A percentile compares a stretch with the other conserved stretches of the same genome.
These are phyloP conservation scores for Nothophytophthora sp. DNA, from an alignment of 352 stramenopile genomes.

Conservation along the genomic window DNA sequence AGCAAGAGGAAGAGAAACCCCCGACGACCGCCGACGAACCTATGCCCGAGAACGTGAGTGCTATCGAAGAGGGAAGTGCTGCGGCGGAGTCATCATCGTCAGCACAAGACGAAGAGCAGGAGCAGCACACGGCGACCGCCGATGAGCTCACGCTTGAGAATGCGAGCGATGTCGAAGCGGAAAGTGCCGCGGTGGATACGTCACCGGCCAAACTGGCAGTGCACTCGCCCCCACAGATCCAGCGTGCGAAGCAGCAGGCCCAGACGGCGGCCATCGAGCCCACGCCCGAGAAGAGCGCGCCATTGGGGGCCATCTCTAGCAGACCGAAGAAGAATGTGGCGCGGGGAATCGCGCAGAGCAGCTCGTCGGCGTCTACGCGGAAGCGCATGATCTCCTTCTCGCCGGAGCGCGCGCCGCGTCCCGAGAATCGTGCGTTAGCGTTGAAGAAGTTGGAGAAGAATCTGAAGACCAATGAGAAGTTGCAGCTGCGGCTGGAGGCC, in stretches of 20 bases:
- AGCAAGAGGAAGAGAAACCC: not conserved
- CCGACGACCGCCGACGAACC: not conserved
- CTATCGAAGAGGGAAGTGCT: not conserved
- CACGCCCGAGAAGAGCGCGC: constrained; percentile 47
- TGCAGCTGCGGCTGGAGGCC: constrained; percentile 62
- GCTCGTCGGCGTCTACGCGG: constrained; percentile 59
- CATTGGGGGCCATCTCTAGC: constrained; percentile 24
- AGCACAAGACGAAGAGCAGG: not conserved
- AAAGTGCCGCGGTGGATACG: not conserved
- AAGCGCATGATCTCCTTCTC: constrained; percentile 88
- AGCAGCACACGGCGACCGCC: not conserved
- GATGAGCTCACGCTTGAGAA: not conserved
- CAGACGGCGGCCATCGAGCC: constrained; percentile 33
- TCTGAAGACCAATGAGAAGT: constrained; percentile 67
- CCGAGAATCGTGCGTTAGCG: constrained; percentile 52
- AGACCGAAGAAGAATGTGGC: constrained; percentile 39
- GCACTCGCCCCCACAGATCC: constrained; percentile 16
- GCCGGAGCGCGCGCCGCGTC: constrained; percentile 53
- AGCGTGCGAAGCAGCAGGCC: constrained; percentile 1
- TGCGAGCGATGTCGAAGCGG: not conserved
- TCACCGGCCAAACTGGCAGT: constrained; percentile 11
- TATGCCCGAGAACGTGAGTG: not conserved
- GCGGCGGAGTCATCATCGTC: constrained; percentile 7
- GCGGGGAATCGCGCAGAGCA: constrained; percentile 68
- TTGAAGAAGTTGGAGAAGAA: constrained; percentile 71